These are phyloP conservation scores for Mortierella sp. DNA, from an alignment of 371 early-diverging fungal genomes.

Conservation along the genomic window DNA sequence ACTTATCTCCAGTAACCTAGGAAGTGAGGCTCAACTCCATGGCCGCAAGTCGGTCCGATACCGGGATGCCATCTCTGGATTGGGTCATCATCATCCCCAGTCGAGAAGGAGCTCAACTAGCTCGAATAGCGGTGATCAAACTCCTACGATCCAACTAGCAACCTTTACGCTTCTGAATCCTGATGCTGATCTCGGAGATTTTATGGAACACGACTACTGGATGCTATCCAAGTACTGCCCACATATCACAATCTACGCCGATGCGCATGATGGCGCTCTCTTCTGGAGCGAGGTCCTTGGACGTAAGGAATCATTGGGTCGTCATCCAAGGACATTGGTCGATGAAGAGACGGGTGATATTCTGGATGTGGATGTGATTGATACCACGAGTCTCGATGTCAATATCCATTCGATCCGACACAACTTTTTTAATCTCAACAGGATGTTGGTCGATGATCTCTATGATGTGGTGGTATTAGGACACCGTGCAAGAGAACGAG, in stretches of 20 bases:
- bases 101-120: neutral
- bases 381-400: slow-evolving; percentile 57
- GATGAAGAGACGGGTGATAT: slow-evolving; percentile 37
- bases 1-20: neutral
- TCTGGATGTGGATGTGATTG: slow-evolving; percentile 58
- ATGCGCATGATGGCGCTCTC: slow-evolving; percentile 54
- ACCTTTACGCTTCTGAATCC: slow-evolving; percentile 57
- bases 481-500: slow-evolving; percentile 52
- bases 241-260: slow-evolving; percentile 55
- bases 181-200: slow-evolving; percentile 48
- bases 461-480: slow-evolving; percentile 54
- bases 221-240: slow-evolving; percentile 47
- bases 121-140: neutral
- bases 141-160: slow-evolving; percentile 29
- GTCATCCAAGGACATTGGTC: slow-evolving; percentile 33
- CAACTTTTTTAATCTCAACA: slow-evolving; percentile 57
- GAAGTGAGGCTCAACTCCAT: slow-evolving; percentile 14
- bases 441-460: slow-evolving; percentile 58
- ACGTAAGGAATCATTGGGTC: slow-evolving; percentile 33
- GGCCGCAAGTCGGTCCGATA: slow-evolving; percentile 17
- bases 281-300: slow-evolving; percentile 49
- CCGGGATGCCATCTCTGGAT: slow-evolving; percentile 10
- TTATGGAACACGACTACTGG: slow-evolving; percentile 50
- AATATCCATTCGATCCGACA: slow-evolving; percentile 58
- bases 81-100: neutral